A percentile compares a stretch with the other conserved stretches of the same genome.
phyloP scores from a whole-genome alignment of 108 stramenopile species.

The Tribonema minus region DNA sequence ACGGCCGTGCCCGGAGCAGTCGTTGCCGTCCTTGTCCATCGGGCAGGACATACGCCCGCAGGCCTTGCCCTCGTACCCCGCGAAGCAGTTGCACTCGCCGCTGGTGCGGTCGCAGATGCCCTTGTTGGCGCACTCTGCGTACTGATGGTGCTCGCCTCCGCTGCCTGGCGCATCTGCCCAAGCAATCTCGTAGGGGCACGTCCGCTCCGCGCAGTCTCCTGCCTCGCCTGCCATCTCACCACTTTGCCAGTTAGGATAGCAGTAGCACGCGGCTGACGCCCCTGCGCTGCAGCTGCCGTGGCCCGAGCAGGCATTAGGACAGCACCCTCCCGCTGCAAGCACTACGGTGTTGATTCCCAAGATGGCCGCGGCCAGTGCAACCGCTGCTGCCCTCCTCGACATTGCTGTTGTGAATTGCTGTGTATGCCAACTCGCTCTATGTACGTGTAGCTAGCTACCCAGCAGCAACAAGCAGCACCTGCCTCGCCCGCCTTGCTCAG shows the following conservation, averaged over 20 bases:
- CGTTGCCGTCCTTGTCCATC: too few relatives aligned
- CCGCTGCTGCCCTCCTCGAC: not conserved
- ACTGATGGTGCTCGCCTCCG: slow-evolving; percentile 51
- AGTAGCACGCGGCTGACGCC: slow-evolving; percentile 68
- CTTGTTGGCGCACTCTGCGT: slow-evolving; percentile 75
- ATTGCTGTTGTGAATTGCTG: not conserved
- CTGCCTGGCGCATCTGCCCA: slow-evolving; percentile 42
- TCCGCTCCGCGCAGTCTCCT: slow-evolving; percentile 56
- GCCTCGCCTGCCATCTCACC: slow-evolving; percentile 20
- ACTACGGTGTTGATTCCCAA: not conserved
- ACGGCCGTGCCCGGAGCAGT: slow-evolving; percentile 49
- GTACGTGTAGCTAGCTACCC: not conserved
- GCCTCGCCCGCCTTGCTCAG: too few relatives aligned
- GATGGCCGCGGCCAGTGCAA: not conserved
- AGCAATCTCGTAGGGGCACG: slow-evolving; percentile 54
- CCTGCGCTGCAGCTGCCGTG: slow-evolving; percentile 62
- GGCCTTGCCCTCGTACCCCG: slow-evolving; percentile 69
- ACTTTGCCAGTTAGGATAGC: slow-evolving; percentile 70
- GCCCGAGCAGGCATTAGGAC: slow-evolving; percentile 59
- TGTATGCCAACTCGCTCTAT: not conserved
- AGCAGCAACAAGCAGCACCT: too few relatives aligned
- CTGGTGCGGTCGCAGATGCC: slow-evolving; percentile 69
- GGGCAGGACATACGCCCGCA: slow-evolving; percentile 72
- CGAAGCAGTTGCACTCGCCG: slow-evolving; percentile 73
- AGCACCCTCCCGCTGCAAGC: slow-evolving; percentile 23